Base-by-base conservation (phyloP, 371 early-diverging fungal genomes). In the Funneliformis caledonium region DNA sequence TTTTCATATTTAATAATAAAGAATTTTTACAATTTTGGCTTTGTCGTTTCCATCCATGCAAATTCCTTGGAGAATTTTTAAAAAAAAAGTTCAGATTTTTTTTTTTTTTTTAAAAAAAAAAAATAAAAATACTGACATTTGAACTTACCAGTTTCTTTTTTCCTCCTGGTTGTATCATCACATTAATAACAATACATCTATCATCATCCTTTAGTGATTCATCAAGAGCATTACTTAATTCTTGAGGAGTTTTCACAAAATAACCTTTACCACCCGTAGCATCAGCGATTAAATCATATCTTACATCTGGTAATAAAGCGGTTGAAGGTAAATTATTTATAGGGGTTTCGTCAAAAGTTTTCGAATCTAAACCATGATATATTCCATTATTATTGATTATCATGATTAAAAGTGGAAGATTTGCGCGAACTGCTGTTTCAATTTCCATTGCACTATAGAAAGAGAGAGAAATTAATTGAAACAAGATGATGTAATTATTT, bases 351-450 rank as follows among this genome's bases (percentile, higher is more conserved):
- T 80, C 79, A 80, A 83, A 91, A 4, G 87, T 86, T 61, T 86
- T 60, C 2, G 79, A 60, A 8, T 89, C 89, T 59, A 94, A 78
- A 2, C 95, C 95, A 82, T 89, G 89, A 83, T 94, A 95, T 22
- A 95, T 93, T 43, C 95, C 95, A 52, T 89, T 92, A 84, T 95
- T 95, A 83, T 95, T 95, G 78, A 95, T 92, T 5, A 95, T 91
- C 37, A 95, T 87, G 33, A 94, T 86, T 4, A 94, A 65, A 7
- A 95, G 82, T 4, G 94, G 92, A 45, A 95, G 82, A 14, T 87
- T 85, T 26, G 87, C 84, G n/a, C 95, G 88, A 19, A 89, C 86
- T 1, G 93, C 94, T 14, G 95, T 95, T 82, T 95, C 95, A 26
- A 95, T 81, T 83, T 95, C 95, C 91, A 94, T 93, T 5, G 92